Evolutionary conservation across 129 eudicot genomes (phyloP), one percentile per base, ranked within the genome.

Genomic region (Flaveria robusta): DNA sequence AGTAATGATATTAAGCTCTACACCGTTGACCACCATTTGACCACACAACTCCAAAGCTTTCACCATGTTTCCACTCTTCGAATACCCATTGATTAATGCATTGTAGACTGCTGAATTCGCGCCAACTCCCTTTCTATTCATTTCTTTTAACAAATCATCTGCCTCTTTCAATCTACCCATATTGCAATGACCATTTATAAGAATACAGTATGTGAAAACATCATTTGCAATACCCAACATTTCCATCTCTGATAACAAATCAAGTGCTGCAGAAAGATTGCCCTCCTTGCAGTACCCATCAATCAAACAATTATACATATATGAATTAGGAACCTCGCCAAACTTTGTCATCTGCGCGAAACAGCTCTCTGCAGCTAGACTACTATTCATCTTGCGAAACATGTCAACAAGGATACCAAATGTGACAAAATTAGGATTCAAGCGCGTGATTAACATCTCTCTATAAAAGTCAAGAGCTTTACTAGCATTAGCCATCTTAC

Each of bases 21-120:
- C 62, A 51, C 96, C 98, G 13, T 84, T 83, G 20, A 68, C 86
- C 65, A 71, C 79, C 98, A 94, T 94, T 60, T 81, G 83, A 64
- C 88, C 87, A 86, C 97, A 87, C 20, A 94, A n/a, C 71, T 81
- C 82, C 60, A 86, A 41, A 77, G 96, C 96, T 83, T 85, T 89
- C 56, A 70, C 88, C 90, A 91, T 85, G 56, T 76, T 77, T 24
- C 93, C 90, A 9, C 65, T 76, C 82, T 81, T 88, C 14, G 91
- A 81, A 24, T 85, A 80, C 43, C 96, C 90, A 26, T 87, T 83
- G 15, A 94, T 87, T 60, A 94, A 71, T 2, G 96, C 83, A 74
- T 91, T 89, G 75, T 91, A 89, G 9, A 90, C 85, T 49, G 86
- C 88, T 10, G 86, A 76, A 83, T 89, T 88, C 13, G 82, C 79